A percentile compares a stretch with the other conserved stretches of the same genome.
Conservation (phyloP, 805 yeast species). For the Candida qinlingensis region DNA sequence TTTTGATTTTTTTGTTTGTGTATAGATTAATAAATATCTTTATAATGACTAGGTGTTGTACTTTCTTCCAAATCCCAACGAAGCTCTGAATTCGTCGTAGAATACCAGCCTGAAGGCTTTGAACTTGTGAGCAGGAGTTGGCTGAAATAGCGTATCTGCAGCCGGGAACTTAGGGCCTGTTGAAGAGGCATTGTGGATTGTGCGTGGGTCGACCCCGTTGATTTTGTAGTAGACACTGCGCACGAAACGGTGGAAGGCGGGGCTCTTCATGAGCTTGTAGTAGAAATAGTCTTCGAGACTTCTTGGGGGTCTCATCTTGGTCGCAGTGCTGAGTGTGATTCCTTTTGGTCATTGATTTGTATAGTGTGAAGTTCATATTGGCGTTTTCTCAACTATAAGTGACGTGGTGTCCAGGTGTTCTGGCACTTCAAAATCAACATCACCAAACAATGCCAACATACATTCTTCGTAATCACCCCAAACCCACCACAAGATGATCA, state of each 20-base stretch:
- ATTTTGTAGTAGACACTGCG: conserved; percentile 55
- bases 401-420: neutral
- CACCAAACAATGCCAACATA: neutral
- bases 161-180: conserved; percentile 17
- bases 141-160: conserved; percentile 27
- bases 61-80: conserved; percentile 41
- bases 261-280: conserved; percentile 44
- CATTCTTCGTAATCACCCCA: no score
- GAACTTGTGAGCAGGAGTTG: conserved; percentile 48
- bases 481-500: conserved; percentile 51
- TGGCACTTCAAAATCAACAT: neutral
- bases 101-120: conserved; percentile 59
- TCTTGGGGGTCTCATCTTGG: conserved; percentile 22
- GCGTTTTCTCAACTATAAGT: neutral
- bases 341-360: neutral
- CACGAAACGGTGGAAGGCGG: conserved; percentile 59
- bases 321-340: neutral
- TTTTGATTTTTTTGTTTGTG: neutral
- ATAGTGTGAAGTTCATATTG: neutral
- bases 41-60: conserved; percentile 6
- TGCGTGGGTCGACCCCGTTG: conserved; percentile 48
- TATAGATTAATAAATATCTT: neutral
- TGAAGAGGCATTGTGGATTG: conserved; percentile 17
- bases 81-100: conserved; percentile 52
- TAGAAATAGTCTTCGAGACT: conserved; percentile 44